Evolutionary conservation across 2,329 filamentous ascomycete species (phyloP), one percentile per base, ranked within the genome.

Genomic region (Berkeleyomyces rouxiae): DNA sequence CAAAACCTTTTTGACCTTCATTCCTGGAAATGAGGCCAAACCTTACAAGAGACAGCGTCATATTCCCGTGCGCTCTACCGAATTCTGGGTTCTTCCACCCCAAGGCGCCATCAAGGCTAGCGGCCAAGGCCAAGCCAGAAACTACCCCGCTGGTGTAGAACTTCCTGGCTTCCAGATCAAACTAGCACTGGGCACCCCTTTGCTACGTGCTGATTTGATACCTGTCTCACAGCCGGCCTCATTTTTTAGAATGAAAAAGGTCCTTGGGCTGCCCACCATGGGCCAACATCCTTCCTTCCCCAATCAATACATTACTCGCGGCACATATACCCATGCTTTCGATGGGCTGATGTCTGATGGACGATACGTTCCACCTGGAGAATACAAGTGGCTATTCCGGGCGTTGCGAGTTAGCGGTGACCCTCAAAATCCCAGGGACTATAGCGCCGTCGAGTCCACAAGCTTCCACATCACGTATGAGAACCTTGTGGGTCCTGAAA

Each of bases 351-450:
- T 82, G 4, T 71, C 71, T 0, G 74, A 77, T 7, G 79, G 78
- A 11, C 72, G 67, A 0, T 80, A 77, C 64, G 79, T 74, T 1
- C 75, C 78, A 0, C 71, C 73, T 0, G 80, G 80, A 9, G 67
- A 68, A 37, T 82, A 83, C 70, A 77, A 75, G 69, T 71, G 82
- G 59, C 71, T 72, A 0, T 71, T 81, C 39, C 74, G 74, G 63
- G 76, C 79, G 2, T 69, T 82, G 66, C 75, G 74, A 64, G 74
- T 82, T 64, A 80, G 78, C 67, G 80, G 80, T 4, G 73, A 82
- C 63, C 69, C 70, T 42, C 69, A 71, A 11, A 72, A 75, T 62
- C 65, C 71, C 1, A 70, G 69, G 3, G 77, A 82, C 58, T 82
- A 78, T 70, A 79, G 82, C 36, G 67, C 71, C 1, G 68, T 69